These are phyloP conservation scores for Marasmius fiardii DNA, from an alignment of 1,284 basidiomycete species.

Conservation along the genomic window DNA sequence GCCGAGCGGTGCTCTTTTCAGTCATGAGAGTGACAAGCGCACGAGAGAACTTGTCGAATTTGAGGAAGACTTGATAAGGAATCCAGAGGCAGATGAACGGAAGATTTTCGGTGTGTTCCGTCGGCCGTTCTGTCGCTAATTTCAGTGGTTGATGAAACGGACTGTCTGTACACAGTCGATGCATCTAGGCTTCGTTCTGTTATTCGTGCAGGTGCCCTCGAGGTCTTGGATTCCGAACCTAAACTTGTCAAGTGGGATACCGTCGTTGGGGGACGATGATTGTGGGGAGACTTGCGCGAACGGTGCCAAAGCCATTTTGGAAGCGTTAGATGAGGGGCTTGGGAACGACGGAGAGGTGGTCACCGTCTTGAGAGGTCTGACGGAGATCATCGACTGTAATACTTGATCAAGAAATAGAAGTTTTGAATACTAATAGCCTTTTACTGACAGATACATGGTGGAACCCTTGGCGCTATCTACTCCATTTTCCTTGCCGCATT, in stretches of 20 bases:
- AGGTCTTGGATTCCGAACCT: constrained; percentile 32
- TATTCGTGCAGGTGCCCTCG: constrained; percentile 27
- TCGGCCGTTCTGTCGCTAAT: neutral
- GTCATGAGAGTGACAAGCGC: neutral
- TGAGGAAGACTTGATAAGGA: neutral
- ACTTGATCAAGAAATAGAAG: neutral
- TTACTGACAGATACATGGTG: constrained; percentile 13
- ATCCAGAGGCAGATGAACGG: neutral
- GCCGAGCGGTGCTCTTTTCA: constrained; percentile 27
- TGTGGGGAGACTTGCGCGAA: constrained; percentile 30
- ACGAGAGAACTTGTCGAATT: constrained; percentile 7
- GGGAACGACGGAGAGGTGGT: constrained; percentile 13
- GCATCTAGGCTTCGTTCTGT: constrained; percentile 14
- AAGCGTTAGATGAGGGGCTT: constrained; percentile 8
- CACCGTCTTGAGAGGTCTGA: constrained; percentile 8
- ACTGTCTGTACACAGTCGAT: constrained; percentile 14
- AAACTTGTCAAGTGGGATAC: constrained; percentile 42
- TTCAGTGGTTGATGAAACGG: neutral
- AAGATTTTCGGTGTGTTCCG: neutral
- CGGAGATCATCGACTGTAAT: constrained; percentile 15
- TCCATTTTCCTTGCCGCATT: constrained; percentile 16
- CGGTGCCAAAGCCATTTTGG: constrained; percentile 23
- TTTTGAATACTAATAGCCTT: neutral
- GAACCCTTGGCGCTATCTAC: constrained; percentile 15
- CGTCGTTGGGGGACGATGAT: constrained; percentile 31